Base-by-base conservation (phyloP, 179 eudicot species). In the Camellia oleifera region DNA sequence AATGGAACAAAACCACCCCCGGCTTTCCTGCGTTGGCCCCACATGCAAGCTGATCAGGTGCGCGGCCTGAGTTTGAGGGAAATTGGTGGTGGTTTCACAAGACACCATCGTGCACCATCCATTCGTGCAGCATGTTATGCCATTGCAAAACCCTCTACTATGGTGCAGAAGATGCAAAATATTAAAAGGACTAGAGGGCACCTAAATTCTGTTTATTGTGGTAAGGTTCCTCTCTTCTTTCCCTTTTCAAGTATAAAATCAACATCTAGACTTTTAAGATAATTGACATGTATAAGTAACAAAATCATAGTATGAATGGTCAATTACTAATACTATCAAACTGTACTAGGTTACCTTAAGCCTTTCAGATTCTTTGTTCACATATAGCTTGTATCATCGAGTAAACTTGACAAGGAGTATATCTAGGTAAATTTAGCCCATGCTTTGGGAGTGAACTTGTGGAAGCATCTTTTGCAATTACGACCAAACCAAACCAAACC, bases 81-180 rank as follows among this genome's bases (percentile, higher is more conserved):
- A 88, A 90, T 95, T 79, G 95, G 98, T 77, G 99, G 99, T 81
- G 99, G 99, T 63, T 95, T 94, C 83, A 73, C 90, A 8, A 91
- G 97, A 75, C 99, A 95, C 80, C 97, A 94, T 79, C 93, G 99
- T 75, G 94, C 98, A 69, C 97, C 99, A 72, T 85, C 98, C 67
- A 84, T 86, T 62, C 97, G 90, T 73, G 97, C 95, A 62, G 99
- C 98, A 40, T 91, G 95, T 82, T 91, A 92, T 86, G 88, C 97
- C 69, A 94, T 95, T 78, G 98, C 94, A 73, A 95, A 94, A 81
- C 99, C 99, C 76, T 90, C 98, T 79, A 92, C 92, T 45, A 87
- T 95, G 93, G 93, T 95, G 79, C 98, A 94, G 77, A 95, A 91
- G 87, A 94, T 95, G 98, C 93, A 92, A 82, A 89, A 92, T 82